Conservation (phyloP, 345 rosid genomes). For the Arabidopsis thaliana region TAIR10.1 NC_003070.9:19505501-19506000, state of each 20-base stretch:
- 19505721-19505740: constrained; percentile 37
- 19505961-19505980: constrained; percentile 19
- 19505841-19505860: constrained; percentile 36
- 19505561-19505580: background rate
- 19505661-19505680: constrained; percentile 13
- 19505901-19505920: constrained; percentile 7
- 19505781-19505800: constrained; percentile 5
- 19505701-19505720: constrained; percentile 66
- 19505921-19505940: constrained; percentile 29
- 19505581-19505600: constrained; percentile 9
- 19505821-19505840: constrained; percentile 26
- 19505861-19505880: constrained; percentile 7
- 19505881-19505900: background rate
- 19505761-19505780: constrained; percentile 7
- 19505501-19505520: constrained; percentile 13
- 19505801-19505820: constrained; percentile 13
- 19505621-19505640: background rate
- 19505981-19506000: constrained; percentile 16
- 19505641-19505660: background rate
- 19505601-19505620: background rate
- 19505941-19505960: background rate
- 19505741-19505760: constrained; percentile 20
- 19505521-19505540: constrained; percentile 25
- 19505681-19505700: constrained; percentile 55
- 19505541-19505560: constrained; percentile 17